A percentile compares a stretch with the other conserved stretches of the same genome.
phyloP scores from a whole-genome alignment of 257 asterid genomes.

The Jacaranda copaia region DNA sequence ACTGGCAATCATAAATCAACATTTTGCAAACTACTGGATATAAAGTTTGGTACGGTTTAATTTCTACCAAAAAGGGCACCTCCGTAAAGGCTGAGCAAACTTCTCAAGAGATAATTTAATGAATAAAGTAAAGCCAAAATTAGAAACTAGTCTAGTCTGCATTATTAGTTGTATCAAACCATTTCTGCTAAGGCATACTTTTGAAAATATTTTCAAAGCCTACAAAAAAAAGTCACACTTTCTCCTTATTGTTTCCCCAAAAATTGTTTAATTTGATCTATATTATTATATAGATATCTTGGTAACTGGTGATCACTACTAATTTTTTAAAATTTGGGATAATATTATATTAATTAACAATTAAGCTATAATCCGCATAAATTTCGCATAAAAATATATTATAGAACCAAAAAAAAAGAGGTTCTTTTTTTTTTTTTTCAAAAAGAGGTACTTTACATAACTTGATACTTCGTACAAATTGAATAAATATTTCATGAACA shows the following conservation, averaged over 20 bases:
- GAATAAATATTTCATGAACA: too few species aligned
- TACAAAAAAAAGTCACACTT: not conserved
- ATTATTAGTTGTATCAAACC: not conserved
- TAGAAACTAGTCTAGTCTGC: not conserved
- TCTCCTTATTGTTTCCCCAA: not conserved
- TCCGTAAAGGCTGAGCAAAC: not conserved
- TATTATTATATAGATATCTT: not conserved
- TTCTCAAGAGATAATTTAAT: not conserved
- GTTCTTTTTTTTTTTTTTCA: too few species aligned
- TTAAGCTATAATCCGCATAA: not conserved
- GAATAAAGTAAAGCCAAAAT: not conserved
- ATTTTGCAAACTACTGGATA: constrained; percentile 19
- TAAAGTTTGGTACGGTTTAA: constrained; percentile 8
- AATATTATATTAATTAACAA: not conserved
- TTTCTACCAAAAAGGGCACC: constrained; percentile 19
- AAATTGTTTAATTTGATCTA: not conserved
- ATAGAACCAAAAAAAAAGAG: too few species aligned
- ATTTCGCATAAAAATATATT: not conserved
- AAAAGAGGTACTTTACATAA: too few species aligned
- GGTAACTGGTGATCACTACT: not conserved
- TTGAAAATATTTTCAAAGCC: not conserved
- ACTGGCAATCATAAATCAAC: constrained; percentile 52
- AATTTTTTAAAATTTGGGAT: too few species aligned
- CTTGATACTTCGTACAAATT: too few species aligned
- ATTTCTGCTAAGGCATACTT: not conserved